phyloP scores from a whole-genome alignment of 163 green algal species.

The Chloromonas sp. region DNA sequence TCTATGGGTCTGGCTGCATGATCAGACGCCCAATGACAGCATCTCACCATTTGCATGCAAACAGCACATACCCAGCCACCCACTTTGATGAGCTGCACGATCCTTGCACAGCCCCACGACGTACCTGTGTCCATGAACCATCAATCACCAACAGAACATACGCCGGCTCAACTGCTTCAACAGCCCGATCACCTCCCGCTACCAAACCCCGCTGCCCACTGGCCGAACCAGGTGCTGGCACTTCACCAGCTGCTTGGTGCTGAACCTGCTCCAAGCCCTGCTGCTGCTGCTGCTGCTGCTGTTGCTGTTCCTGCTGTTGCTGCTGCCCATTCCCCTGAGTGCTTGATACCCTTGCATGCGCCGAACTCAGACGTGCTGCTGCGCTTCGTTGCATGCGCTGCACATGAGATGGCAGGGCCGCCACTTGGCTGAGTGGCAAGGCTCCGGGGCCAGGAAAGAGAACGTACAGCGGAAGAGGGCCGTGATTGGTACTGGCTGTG shows the following conservation, averaged over 20 bases:
- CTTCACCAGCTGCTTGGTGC: not conserved
- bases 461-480: slow-evolving; percentile 13
- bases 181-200: not conserved
- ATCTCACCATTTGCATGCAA: slow-evolving; percentile 15
- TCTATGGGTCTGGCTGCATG: too few species aligned
- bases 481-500: not conserved
- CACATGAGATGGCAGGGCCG: not conserved
- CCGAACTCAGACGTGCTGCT: slow-evolving; percentile 3
- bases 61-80: not conserved
- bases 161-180: not conserved
- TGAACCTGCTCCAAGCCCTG: not conserved
- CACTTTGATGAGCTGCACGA: slow-evolving; percentile 18
- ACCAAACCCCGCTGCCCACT: not conserved
- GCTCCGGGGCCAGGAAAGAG: slow-evolving; percentile 25
- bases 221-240: not conserved
- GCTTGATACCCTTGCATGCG: too few species aligned
- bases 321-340: too few species aligned
- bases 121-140: slow-evolving; percentile 53
- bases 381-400: not conserved
- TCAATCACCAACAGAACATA: slow-evolving; percentile 56
- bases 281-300: not conserved
- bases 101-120: slow-evolving; percentile 29
- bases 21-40: too few species aligned
- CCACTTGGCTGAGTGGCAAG: not conserved
- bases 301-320: too few species aligned